A percentile compares a stretch with the other conserved stretches of the same genome.
Conservation (phyloP, 257 asterid species). For the Lithospermum erythrorhizon region DNA sequence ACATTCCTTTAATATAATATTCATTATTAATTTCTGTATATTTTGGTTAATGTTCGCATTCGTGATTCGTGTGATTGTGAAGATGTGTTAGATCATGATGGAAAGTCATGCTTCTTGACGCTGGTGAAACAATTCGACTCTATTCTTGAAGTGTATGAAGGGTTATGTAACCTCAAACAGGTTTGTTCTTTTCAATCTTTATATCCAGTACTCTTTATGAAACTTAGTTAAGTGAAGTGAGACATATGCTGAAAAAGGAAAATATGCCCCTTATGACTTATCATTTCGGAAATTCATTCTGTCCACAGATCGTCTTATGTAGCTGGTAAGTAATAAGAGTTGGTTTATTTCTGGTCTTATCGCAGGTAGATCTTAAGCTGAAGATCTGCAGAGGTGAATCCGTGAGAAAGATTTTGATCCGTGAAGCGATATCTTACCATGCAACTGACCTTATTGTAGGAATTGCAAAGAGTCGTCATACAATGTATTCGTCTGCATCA, state of each 20-base stretch:
- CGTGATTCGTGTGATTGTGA: slow-evolving; percentile 19
- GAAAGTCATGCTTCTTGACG: slow-evolving; percentile 70
- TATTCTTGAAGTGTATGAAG: slow-evolving; percentile 85
- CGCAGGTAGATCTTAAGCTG: slow-evolving; percentile 89
- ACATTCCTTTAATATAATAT: too few relatives aligned
- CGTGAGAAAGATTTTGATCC: slow-evolving; percentile 51
- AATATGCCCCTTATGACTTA: too few relatives aligned
- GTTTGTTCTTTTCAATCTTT: slow-evolving; percentile 17
- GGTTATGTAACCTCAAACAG: slow-evolving; percentile 94
- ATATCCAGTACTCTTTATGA: background rate
- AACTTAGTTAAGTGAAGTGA: background rate
- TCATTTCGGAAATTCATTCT: too few relatives aligned
- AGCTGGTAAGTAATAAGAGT: too few relatives aligned
- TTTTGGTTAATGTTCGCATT: background rate
- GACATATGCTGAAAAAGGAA: too few relatives aligned
- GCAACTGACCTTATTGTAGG: slow-evolving; percentile 76
- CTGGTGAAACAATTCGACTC: slow-evolving; percentile 86
- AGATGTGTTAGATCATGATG: slow-evolving; percentile 92
- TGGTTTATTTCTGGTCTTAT: slow-evolving; percentile 8
- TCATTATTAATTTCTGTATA: too few relatives aligned
- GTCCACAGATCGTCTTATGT: too few relatives aligned
- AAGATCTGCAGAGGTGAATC: slow-evolving; percentile 95
- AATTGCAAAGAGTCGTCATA: slow-evolving; percentile 50
- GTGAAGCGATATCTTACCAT: slow-evolving; percentile 62
- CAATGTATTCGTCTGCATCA: slow-evolving; percentile 55